A percentile compares a stretch with the other conserved stretches of the same genome.
Conservation (phyloP, 305 asterid species). For the Ilex paraguariensis region DNA sequence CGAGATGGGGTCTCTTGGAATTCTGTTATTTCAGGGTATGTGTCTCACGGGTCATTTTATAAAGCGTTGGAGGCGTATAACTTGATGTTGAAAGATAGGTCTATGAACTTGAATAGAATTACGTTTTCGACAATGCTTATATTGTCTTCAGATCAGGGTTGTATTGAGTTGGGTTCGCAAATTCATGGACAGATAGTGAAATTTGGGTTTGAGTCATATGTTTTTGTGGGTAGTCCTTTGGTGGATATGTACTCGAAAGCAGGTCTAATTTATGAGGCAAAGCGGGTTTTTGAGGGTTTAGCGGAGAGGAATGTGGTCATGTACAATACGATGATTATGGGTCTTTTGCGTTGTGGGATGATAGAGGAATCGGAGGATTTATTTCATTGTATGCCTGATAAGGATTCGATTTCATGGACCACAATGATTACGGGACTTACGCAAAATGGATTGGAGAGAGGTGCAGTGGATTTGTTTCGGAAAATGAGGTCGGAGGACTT, state of each 20-base stretch:
- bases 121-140: slow-evolving; percentile 58
- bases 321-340: slow-evolving; percentile 83
- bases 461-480: slow-evolving; percentile 49
- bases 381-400: slow-evolving; percentile 58
- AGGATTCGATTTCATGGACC: slow-evolving; percentile 86
- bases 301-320: slow-evolving; percentile 71
- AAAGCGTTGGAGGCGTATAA: slow-evolving; percentile 65
- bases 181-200: slow-evolving; percentile 79
- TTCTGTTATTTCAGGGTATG: slow-evolving; percentile 70
- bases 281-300: slow-evolving; percentile 58
- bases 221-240: slow-evolving; percentile 79
- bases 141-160: slow-evolving; percentile 55
- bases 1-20: slow-evolving; percentile 93
- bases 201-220: slow-evolving; percentile 63
- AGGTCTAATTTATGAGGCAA: slow-evolving; percentile 59
- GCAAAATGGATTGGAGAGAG: slow-evolving; percentile 48
- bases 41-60: slow-evolving; percentile 34
- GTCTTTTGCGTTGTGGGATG: slow-evolving; percentile 72
- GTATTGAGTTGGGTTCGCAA: slow-evolving; percentile 58
- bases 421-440: slow-evolving; percentile 74
- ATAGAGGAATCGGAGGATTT: slow-evolving; percentile 47
- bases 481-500: slow-evolving; percentile 59
- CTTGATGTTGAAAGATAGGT: slow-evolving; percentile 56
- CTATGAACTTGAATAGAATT: slow-evolving; percentile 60
- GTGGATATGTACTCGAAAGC: slow-evolving; percentile 86